Base-by-base conservation (phyloP, 176 grass and related monocot genomes). In the Rhynchospora tenuis region DNA sequence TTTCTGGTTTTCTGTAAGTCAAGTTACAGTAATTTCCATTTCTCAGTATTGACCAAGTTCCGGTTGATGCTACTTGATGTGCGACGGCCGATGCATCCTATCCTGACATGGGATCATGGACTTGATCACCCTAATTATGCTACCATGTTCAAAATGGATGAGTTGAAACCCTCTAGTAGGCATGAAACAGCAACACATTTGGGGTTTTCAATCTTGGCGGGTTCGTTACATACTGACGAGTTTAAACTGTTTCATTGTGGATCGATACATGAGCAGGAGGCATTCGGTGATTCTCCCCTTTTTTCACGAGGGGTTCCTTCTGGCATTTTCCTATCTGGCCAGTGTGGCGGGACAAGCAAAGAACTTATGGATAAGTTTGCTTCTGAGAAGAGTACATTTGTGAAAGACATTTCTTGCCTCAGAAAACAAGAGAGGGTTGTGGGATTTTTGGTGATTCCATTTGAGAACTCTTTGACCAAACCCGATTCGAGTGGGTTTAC, bases 1-100 rank as follows among this genome's bases (percentile, higher is more conserved):
- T 91, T 91, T 79, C 74, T 93, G 81, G 92, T 89, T 78, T 98
- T 98, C 84, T 95, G 92, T 79, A 91, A 86, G 83, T 89, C 89
- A 15, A 68, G 63, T 24, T 95, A 87, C 82, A 87, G 92, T 84
- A 63, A 93, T 91, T 91, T 88, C 47, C 88, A 91, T 83, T 79
- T 95, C 20, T 90, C 92, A 11, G 84, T 90, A 42, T 85, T 89
- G 57, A 91, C 95, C 23, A 64, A 93, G 59, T 73, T 24, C 66
- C 88, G 68, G 72, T 83, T 98, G 86, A 82, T 93, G 17, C 73
- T 98, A 22, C 84, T 95, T 84, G 92, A 98, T 86, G 59, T 79
- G 61, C 88, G 87, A 31, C 52, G 82, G 50, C 92, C 89, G 0
- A 85, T 86, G 56, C 44, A 24, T 50, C 95, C 95, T 65, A 57